A percentile compares a stretch with the other conserved stretches of the same genome.
These are phyloP conservation scores for Spatholobus suberectus DNA, from an alignment of 306 rosid species.

Conservation along the genomic window DNA sequence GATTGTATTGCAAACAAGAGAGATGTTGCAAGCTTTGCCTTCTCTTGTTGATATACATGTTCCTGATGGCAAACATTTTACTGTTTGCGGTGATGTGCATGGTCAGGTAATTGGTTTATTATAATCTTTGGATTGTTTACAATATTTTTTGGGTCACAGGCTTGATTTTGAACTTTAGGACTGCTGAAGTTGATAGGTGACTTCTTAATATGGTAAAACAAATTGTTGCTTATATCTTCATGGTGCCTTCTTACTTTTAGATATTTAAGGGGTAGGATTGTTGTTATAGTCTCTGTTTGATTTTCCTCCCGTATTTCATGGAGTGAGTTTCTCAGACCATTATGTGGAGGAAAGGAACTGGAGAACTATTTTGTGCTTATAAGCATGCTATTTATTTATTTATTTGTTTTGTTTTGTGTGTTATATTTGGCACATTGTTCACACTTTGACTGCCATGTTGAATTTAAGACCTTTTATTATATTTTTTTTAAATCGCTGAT, in stretches of 20 bases:
- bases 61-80: conserved; percentile 82
- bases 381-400: background rate
- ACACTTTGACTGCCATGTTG: background rate
- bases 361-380: background rate
- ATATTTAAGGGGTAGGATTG: conserved; percentile 3
- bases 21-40: conserved; percentile 77
- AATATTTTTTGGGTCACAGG: conserved; percentile 21
- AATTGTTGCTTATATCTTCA: conserved; percentile 4
- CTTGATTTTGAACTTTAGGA: conserved; percentile 8
- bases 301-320: conserved; percentile 16
- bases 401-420: background rate
- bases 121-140: conserved; percentile 21
- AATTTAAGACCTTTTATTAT: background rate
- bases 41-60: conserved; percentile 86
- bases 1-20: conserved; percentile 88
- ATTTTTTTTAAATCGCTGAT: background rate
- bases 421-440: background rate
- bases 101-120: conserved; percentile 81
- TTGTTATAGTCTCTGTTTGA: conserved; percentile 2
- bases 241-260: background rate
- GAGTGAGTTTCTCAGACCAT: background rate
- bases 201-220: background rate
- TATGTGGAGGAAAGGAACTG: background rate
- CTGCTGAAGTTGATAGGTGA: conserved; percentile 20
- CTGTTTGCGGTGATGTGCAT: conserved; percentile 99